Evolutionary conservation across 306 rosid species (phyloP), one percentile per base, ranked within the genome.

Genomic region (Gastrolobium bilobum): DNA sequence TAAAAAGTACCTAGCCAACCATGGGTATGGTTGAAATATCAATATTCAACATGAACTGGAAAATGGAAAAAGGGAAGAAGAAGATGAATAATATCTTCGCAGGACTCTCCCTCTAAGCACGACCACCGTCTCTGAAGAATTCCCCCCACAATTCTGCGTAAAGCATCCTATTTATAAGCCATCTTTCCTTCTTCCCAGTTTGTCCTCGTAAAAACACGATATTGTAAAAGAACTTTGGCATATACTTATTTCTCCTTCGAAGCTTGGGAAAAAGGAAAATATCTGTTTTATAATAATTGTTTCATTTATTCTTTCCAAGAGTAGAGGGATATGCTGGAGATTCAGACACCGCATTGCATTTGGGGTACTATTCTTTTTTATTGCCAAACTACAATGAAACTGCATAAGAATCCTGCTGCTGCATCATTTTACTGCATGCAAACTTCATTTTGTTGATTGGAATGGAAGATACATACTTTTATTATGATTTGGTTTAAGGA

Each of bases 311-410:
- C 75, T 75, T 83, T 88, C 54, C 89, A 96, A 98, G 98, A 96
- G 80, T 97, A 96, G 52, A 91, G 91, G 68, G 96, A 89, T 52
- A 80, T 79, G 85, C 77, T 91, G 70, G 99, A 96, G 92, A 93
- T 78, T 93, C 99, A 7, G 99, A 96, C 85, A 91, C 96, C 72
- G 79, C 93, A 44, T 88, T 96, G 90, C 99, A 96, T 40, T 86
- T 96, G 51, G 99, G 99, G 99, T 93, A 95, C 43, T 33, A 15
- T 13, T 69, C 75, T 64, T 72, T 78, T 81, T 77, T 46, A 50
- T 66, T 30, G 6, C 46, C 62, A 53, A 52, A 9, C 69, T 40
- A 7, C 6, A 37, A 60, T 44, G 66, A 50, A 73, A 63, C 65
- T 52, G 68, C 66, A 73, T 63, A 26, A 84, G 72, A 63, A 62